Percentiles rank a stretch among this genome's conserved stretches.
Conservation (phyloP, 2,329 filamentous ascomycete species). For the Apiospora aurea region DNA sequence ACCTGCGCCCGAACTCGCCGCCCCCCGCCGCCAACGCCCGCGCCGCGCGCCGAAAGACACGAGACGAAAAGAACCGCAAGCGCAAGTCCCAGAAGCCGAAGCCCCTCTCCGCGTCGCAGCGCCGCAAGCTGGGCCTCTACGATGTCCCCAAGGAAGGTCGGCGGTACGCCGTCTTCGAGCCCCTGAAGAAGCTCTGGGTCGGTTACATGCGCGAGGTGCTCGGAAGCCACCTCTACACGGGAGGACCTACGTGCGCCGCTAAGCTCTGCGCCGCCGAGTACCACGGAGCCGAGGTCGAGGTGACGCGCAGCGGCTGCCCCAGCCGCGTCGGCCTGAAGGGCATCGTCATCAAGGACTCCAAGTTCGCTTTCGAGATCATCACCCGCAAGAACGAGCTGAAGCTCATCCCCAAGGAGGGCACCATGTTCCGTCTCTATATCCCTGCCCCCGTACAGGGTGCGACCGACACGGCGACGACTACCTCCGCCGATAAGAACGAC, state of each 20-base stretch:
- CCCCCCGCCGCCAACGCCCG: conserved; percentile 64
- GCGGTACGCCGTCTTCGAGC: conserved; percentile 79
- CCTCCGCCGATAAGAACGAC: neutral
- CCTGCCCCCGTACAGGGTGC: conserved; percentile 44
- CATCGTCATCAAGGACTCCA: conserved; percentile 88
- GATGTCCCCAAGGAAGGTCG: conserved; percentile 73
- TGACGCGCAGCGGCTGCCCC: conserved; percentile 81
- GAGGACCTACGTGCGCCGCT: conserved; percentile 68
- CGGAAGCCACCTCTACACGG: conserved; percentile 63
- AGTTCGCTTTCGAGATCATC: conserved; percentile 85
- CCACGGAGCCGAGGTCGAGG: conserved; percentile 84
- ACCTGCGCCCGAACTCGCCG: conserved; percentile 79
- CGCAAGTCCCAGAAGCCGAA: conserved; percentile 59
- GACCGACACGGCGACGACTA: neutral
- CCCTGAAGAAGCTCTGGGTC: conserved; percentile 80
- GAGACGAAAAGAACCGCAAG: conserved; percentile 53
- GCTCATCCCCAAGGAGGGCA: conserved; percentile 87
- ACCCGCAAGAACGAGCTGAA: conserved; percentile 76
- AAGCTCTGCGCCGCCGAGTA: conserved; percentile 88
- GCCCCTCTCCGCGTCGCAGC: conserved; percentile 82
- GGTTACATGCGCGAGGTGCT: conserved; percentile 86
- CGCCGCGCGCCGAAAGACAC: conserved; percentile 56
- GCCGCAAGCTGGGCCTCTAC: conserved; percentile 76
- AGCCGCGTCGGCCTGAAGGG: conserved; percentile 83
- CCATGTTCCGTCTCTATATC: conserved; percentile 80